These are phyloP conservation scores for Paecilomyces formosus DNA, from an alignment of 2,329 filamentous ascomycete genomes.

Conservation along the genomic window DNA sequence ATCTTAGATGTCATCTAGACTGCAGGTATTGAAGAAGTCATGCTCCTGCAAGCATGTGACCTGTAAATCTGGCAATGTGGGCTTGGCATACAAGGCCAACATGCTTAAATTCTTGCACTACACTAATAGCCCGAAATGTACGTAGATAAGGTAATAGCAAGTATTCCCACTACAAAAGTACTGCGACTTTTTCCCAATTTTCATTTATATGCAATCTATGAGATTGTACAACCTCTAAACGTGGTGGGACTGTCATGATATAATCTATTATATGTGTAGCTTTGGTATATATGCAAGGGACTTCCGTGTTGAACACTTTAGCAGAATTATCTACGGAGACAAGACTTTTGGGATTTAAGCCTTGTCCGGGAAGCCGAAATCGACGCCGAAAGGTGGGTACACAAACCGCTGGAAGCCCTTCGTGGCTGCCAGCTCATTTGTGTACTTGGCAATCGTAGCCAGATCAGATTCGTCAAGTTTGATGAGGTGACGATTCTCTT, in stretches of 20 bases:
- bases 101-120: not conserved
- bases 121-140: too few species aligned
- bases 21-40: not conserved
- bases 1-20: not conserved
- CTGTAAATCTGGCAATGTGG: not conserved
- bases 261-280: not conserved
- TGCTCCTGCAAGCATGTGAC: not conserved
- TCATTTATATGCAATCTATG: not conserved
- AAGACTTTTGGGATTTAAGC: not conserved
- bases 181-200: not conserved
- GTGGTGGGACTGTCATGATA: not conserved
- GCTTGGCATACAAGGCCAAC: not conserved
- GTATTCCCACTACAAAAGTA: not conserved
- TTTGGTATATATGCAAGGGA: not conserved
- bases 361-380: slow-evolving; percentile 70
- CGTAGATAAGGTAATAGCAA: not conserved
- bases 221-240: not conserved
- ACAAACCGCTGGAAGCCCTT: slow-evolving; percentile 45
- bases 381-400: slow-evolving; percentile 60
- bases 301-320: not conserved
- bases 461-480: slow-evolving; percentile 31
- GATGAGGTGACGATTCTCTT: slow-evolving; percentile 32
- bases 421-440: slow-evolving; percentile 22
- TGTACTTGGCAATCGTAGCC: slow-evolving; percentile 29
- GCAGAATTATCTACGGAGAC: not conserved